These are phyloP conservation scores for Cercospora janseana DNA, from an alignment of 2,329 filamentous ascomycete genomes.

Conservation along the genomic window DNA sequence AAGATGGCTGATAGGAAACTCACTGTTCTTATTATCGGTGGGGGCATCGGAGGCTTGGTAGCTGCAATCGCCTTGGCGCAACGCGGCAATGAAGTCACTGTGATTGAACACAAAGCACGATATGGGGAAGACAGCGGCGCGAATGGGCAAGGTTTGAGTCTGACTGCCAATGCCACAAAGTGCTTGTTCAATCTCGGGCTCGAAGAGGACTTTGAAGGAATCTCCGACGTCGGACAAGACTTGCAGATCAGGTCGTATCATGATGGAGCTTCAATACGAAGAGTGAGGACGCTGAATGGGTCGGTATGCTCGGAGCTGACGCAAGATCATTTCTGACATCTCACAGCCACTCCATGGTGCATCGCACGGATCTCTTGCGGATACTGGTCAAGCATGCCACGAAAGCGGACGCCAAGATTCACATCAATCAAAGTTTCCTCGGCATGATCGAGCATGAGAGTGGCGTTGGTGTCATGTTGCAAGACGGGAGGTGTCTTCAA, in stretches of 20 bases:
- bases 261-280: constrained; percentile 13
- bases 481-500: constrained; percentile 2
- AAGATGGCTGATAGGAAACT: constrained; percentile 9
- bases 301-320: background rate
- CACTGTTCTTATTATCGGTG: constrained; percentile 39
- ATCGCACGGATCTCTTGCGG: constrained; percentile 11
- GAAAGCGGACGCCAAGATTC: constrained; percentile 8
- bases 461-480: constrained; percentile 5
- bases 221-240: constrained; percentile 10
- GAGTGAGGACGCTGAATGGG: constrained; percentile 9
- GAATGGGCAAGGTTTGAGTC: constrained; percentile 13
- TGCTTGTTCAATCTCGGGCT: constrained; percentile 7
- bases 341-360: constrained; percentile 10
- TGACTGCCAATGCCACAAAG: constrained; percentile 11
- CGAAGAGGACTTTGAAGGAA: constrained; percentile 5
- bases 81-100: constrained; percentile 36
- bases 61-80: constrained; percentile 39
- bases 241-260: background rate
- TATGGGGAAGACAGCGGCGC: constrained; percentile 3
- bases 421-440: constrained; percentile 10
- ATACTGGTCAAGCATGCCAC: constrained; percentile 9
- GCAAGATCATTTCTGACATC: background rate
- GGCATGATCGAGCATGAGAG: constrained; percentile 4
- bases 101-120: constrained; percentile 35
- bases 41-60: constrained; percentile 39